Base-by-base conservation (phyloP, 1,139 yeast species). In the Blastobotrys apis region DNA sequence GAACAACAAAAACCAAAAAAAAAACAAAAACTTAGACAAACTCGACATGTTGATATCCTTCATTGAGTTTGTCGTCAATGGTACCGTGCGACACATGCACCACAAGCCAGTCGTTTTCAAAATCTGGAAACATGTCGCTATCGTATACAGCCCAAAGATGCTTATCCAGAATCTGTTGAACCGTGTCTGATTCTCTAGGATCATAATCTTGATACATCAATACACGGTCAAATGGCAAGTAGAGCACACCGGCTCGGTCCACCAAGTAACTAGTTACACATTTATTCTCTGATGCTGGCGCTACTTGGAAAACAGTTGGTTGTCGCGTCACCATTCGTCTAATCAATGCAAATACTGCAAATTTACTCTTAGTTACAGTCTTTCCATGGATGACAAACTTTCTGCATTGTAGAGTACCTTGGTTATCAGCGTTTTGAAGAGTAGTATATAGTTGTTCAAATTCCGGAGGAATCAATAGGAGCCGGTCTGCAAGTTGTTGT, bases 131-230 rank as follows among this genome's bases (percentile, higher is more conserved):
- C 25, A 3, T 16, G 15, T 4, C 22, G n/a, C 19, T 22, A n/a
- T 21, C 25, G 31, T 39, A 39, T n/a, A 39, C 31, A 16, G 44
- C 44, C 39, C 39, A 36, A 16, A 41, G 33, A 15, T 36, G 36
- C 15, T 30, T 31, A 15, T 36, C 31, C 13, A 37, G 16, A 20
- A 41, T 31, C 22, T 13, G 21, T 13, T 37, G 44, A 5, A 41
- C 39, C n/a, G 37, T 25, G 32, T 41, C 44, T 12, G 44, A 41
- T 2, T 23, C 32, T 12, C 25, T 9, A 19, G 39, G 44, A 30
- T 41, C 32, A 21, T 23, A 41, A 19, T 37, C n/a, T 5, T 20
- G n/a, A 12, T 6, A 5, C 8, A 5, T 5, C 5, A 29, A 5
- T 6, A 30, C 32, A 32, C 32, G 35, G 26, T 41, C 44, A 17